phyloP scores from a whole-genome alignment of 1,139 yeast species.

The Debaryomyces psychrophilus region DNA sequence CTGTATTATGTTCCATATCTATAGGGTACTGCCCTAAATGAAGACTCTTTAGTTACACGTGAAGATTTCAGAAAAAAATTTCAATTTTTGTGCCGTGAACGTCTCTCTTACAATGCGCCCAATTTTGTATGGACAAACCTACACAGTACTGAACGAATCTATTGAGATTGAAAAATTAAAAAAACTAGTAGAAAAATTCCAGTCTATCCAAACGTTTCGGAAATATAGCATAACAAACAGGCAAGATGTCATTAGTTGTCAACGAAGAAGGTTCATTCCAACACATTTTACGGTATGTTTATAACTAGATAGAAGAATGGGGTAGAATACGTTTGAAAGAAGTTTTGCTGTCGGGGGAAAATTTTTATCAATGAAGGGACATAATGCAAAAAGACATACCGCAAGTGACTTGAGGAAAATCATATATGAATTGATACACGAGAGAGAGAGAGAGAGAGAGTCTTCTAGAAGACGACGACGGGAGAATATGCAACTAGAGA shows the following conservation, averaged over 20 bases:
- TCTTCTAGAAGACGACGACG: neutral
- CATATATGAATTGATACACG: neutral
- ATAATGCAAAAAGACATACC: neutral
- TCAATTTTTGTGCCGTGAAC: neutral
- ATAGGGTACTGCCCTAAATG: neutral
- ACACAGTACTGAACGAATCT: neutral
- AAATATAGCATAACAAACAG: conserved; percentile 22
- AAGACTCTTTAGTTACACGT: neutral
- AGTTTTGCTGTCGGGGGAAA: neutral
- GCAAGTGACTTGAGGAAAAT: neutral
- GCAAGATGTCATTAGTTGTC: conserved; percentile 93
- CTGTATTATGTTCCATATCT: neutral
- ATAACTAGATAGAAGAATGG: neutral
- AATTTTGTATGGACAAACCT: conserved; percentile 6
- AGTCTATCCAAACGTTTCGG: conserved; percentile 1
- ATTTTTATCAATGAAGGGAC: conserved; percentile 1
- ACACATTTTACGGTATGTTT: conserved; percentile 98
- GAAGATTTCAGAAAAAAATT: conserved; percentile 1
- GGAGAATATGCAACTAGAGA: neutral
- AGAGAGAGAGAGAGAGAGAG: neutral
- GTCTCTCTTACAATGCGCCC: conserved; percentile 3
- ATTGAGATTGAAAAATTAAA: conserved; percentile 7
- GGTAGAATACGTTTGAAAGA: conserved; percentile 5
- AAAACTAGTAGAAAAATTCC: conserved; percentile 8
- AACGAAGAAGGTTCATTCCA: conserved; percentile 99